phyloP scores from a whole-genome alignment of 495 filamentous ascomycete genomes.

The Penicillium argentinense region DNA sequence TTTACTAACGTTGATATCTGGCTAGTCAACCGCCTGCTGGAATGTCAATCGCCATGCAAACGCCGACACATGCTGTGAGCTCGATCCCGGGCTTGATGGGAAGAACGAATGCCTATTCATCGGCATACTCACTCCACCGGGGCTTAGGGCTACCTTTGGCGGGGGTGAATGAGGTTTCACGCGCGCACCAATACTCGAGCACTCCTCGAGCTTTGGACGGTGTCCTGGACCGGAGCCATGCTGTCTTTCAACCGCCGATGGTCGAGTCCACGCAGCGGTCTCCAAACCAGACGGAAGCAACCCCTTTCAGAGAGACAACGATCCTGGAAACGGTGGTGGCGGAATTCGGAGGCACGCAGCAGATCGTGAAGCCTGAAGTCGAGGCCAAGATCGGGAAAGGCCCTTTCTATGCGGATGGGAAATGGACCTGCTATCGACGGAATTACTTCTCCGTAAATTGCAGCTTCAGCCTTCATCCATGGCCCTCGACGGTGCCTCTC shows the following conservation, averaged over 20 bases:
- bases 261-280: slow-evolving; percentile 36
- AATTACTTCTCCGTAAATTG: slow-evolving; percentile 94
- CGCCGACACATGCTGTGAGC: slow-evolving; percentile 25
- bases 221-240: slow-evolving; percentile 33
- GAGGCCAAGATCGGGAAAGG: slow-evolving; percentile 88
- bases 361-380: slow-evolving; percentile 71
- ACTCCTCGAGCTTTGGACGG: slow-evolving; percentile 38
- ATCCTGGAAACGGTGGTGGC: slow-evolving; percentile 58
- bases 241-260: slow-evolving; percentile 32
- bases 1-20: slow-evolving; percentile 6
- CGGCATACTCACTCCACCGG: slow-evolving; percentile 36
- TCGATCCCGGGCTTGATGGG: slow-evolving; percentile 32
- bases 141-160: slow-evolving; percentile 33
- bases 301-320: slow-evolving; percentile 60
- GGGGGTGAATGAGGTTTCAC: slow-evolving; percentile 36
- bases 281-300: slow-evolving; percentile 34
- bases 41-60: slow-evolving; percentile 36
- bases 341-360: slow-evolving; percentile 36
- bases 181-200: slow-evolving; percentile 32
- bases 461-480: slow-evolving; percentile 65
- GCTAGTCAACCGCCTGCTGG: slow-evolving; percentile 39
- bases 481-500: slow-evolving; percentile 49
- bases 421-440: slow-evolving; percentile 94
- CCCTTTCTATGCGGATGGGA: slow-evolving; percentile 80
- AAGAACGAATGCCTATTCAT: slow-evolving; percentile 36